Base-by-base conservation (phyloP, 345 rosid genomes). In the Euphorbia tirucalli region DNA sequence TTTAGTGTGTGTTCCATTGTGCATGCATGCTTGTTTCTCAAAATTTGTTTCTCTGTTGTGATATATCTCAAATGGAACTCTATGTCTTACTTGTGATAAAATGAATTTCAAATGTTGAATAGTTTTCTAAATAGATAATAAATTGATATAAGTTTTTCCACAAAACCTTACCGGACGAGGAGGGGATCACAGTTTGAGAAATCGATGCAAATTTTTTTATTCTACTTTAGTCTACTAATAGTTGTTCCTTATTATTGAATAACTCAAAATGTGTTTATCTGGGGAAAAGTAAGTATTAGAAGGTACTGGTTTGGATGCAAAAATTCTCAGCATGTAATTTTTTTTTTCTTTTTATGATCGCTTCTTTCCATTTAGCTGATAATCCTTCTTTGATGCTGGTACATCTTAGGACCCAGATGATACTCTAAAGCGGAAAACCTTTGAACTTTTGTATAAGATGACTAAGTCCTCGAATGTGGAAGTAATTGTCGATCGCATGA, bases 401-500 rank as follows among this genome's bases (percentile, higher is more conserved):
- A 64, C 54, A 35, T 56, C 18, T 66, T 93, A 95, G 99, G 99
- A 95, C 81, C 96, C 98, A 52, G 99, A 95, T 86, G 99, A 95
- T 79, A 95, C 97, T 61, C 80, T 95, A 30, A 95, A 95, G 89
- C 83, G 99, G 73, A 92, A 95, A 78, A 95, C 99, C 2, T 92
- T 95, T 84, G 98, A 95, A 79, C 70, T 95, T 65, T 85, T 95
- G 43, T 91, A 89, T 78, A 92, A 92, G 80, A 95, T 95, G 99
- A 95, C 99, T 48, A 95, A 93, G 89, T 90, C 96, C 66, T 80
- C 96, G 57, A 95, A 95, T 75, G 99, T 95, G 65, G 98, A 95
- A 82, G 99, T 95, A 76, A 92, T 95, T 81, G 98, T 92, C 70
- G 96, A 89, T 77, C 89, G 99, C 68, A 92, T 95, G 99, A 92